Base-by-base conservation (phyloP, 306 rosid genomes). In the Macrotyloma uniflorum region DNA sequence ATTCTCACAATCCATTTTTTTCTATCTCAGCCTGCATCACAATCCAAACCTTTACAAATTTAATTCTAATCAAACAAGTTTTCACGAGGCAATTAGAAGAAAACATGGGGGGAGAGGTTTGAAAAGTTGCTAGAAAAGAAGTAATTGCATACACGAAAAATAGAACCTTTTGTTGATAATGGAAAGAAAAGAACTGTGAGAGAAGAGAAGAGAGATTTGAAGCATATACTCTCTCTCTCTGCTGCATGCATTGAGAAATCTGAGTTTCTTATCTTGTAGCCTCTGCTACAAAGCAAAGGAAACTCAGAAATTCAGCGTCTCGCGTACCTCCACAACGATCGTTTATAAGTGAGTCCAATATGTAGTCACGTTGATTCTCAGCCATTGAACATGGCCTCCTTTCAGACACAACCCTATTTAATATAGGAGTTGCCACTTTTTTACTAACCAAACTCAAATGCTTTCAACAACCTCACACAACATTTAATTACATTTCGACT, bases 301-400 rank as follows among this genome's bases (percentile, higher is more conserved):
- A 38, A 38, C 43, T 38, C 43, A 38, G 38, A 8, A 40, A 78
- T 71, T 78, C 78, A 75, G 75, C 64, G 42, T 66, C 23, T 46
- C 43, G 40, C 26, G 57, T 67, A 26, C 74, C 49, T 84, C 73
- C 22, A 74, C 51, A 77, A 24, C 69, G 30, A 55, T 69, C 79
- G 46, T 73, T 77, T 86, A 65, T 75, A 82, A 33, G 72, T 76
- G 74, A 71, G 66, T 65, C 84, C 69, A 66, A 72, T 65, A 33
- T 38, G 30, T 23, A 28, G 20, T 45, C 75, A 26, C 82, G 78
- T 84, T 79, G n/a, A 77, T 69, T 86, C 76, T 74, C 80, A 78
- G 79, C 90, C 92, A 50, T 58, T 43, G 84, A 84, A 86, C 85
- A 84, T 86, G 88, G 15, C 15, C 47, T 42, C 47, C 47, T 42